Base-by-base conservation (phyloP, 352 stramenopile genomes). In the Aphanomyces astaci region DNA sequence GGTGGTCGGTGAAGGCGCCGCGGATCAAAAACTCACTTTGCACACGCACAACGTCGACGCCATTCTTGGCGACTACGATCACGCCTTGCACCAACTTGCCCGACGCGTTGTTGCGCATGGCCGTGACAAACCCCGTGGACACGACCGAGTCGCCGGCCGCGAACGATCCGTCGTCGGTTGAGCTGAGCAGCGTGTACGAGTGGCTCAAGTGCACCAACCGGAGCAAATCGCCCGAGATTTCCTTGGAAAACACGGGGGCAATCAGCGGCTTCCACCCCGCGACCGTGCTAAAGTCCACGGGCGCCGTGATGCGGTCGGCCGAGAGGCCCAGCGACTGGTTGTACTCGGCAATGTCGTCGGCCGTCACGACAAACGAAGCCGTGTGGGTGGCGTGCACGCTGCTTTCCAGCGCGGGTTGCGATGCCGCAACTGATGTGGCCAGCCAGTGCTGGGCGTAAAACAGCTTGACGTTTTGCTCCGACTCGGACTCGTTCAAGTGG, bases 1-100 rank as follows among this genome's bases (percentile, higher is more conserved):
- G 70, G 51, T 92, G 93, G 71, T 95, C 85, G 0, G 75, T 62
- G 31, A 92, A 94, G 17, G 75, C 78, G 30, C 86, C 87, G 32
- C 87, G 86, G 62, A 96, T 92, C 28, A 96, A 71, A 63, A 96
- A 96, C 71, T 94, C 85, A 32, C 80, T 92, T 45, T 78, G 78
- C 15, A 96, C 72, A 66, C 93, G 81, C 10, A 95, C 80, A 1
- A 91, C 71, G 40, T 66, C 64, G 19, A 84, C 76, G 27, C 74
- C 78, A 53, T 85, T 87, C 43, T 76, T 76, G 28, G 84, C 90
- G 15, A 94, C 86, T 13, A 79, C 76, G 2, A 80, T 83, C 13
- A 93, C 75, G 24, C 79, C 80, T 24, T 84, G 81, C 17, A 94
- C 81, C 19, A 93, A 79, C 75, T 93, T 94, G 62, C 87, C 86